A percentile compares a stretch with the other conserved stretches of the same genome.
Evolutionary conservation across 1,284 basidiomycete genomes (phyloP).

Genomic region (Testicularia cyperi): DNA sequence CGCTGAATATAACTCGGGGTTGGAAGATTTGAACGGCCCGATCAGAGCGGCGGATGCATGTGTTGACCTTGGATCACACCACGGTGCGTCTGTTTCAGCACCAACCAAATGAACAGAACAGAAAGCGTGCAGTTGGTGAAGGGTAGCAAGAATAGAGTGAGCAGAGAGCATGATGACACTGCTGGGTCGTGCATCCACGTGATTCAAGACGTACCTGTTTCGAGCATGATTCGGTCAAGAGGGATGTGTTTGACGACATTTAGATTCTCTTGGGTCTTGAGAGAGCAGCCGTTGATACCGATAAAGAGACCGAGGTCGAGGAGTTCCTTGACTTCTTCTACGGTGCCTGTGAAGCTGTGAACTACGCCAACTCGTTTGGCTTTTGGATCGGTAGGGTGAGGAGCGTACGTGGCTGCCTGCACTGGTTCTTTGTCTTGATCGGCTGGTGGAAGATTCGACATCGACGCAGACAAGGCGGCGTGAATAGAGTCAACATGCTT

Average conservation of each 20-base stretch:
- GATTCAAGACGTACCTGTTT: constrained; percentile 67
- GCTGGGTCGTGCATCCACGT: background rate
- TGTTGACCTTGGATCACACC: constrained; percentile 77
- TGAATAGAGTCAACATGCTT: constrained; percentile 23
- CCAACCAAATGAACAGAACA: no score
- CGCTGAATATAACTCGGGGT: constrained; percentile 62
- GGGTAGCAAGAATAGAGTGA: no score
- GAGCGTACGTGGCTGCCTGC: background rate
- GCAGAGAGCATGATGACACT: no score
- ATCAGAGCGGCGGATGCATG: constrained; percentile 72
- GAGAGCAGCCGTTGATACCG: constrained; percentile 77
- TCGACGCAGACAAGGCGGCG: constrained; percentile 1
- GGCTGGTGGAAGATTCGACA: no score
- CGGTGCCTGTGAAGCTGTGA: constrained; percentile 80
- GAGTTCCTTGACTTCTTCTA: constrained; percentile 71
- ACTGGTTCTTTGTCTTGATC: no score
- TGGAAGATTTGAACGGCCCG: constrained; percentile 62
- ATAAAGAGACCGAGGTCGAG: constrained; percentile 64
- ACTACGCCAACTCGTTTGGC: constrained; percentile 65
- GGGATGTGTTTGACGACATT: constrained; percentile 68
- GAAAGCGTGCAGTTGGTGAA: no score
- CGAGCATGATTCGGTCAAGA: constrained; percentile 72
- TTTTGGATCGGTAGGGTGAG: constrained; percentile 5
- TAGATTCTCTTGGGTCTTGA: constrained; percentile 78
- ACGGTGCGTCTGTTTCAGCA: constrained; percentile 63